Evolutionary conservation across 2,329 filamentous ascomycete genomes (phyloP).

Genomic region (Talaromyces sp.): DNA sequence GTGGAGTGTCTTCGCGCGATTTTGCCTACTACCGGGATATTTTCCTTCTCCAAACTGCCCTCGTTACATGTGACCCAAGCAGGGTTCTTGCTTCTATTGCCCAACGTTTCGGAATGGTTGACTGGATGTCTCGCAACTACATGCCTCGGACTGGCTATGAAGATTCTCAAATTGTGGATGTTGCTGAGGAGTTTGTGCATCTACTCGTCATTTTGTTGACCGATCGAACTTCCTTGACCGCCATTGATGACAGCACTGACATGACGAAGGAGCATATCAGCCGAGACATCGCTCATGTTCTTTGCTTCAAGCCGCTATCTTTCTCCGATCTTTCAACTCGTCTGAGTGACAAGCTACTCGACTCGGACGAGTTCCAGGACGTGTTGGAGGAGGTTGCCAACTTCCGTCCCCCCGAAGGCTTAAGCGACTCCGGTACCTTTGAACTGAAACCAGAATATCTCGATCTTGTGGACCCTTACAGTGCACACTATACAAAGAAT

Average conservation of each 20-base stretch:
- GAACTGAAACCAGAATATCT: slow-evolving; percentile 85
- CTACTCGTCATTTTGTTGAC: slow-evolving; percentile 88
- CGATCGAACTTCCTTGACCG: slow-evolving; percentile 74
- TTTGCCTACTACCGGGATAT: slow-evolving; percentile 94
- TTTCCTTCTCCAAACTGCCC: slow-evolving; percentile 86
- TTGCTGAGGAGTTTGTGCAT: slow-evolving; percentile 95
- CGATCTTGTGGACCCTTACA: slow-evolving; percentile 90
- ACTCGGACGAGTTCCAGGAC: slow-evolving; percentile 83
- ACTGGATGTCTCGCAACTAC: slow-evolving; percentile 85
- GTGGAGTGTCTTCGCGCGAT: slow-evolving; percentile 84
- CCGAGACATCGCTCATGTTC: slow-evolving; percentile 86
- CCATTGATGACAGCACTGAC: slow-evolving; percentile 37
- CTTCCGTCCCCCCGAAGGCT: slow-evolving; percentile 86
- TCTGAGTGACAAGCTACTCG: slow-evolving; percentile 84
- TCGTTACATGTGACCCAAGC: slow-evolving; percentile 82
- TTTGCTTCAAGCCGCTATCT: slow-evolving; percentile 94
- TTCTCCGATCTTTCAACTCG: slow-evolving; percentile 89
- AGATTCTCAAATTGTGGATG: slow-evolving; percentile 83
- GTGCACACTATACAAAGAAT: slow-evolving; percentile 94
- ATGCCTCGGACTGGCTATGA: slow-evolving; percentile 76
- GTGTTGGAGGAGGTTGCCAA: slow-evolving; percentile 85
- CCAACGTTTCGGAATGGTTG: slow-evolving; percentile 84
- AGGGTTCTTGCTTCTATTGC: slow-evolving; percentile 86
- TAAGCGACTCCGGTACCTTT: slow-evolving; percentile 92
- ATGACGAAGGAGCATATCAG: slow-evolving; percentile 74